Percentiles rank a stretch among this genome's conserved stretches.
Conservation (phyloP, 805 yeast species). For the Saccharomycopsis malanga region DNA sequence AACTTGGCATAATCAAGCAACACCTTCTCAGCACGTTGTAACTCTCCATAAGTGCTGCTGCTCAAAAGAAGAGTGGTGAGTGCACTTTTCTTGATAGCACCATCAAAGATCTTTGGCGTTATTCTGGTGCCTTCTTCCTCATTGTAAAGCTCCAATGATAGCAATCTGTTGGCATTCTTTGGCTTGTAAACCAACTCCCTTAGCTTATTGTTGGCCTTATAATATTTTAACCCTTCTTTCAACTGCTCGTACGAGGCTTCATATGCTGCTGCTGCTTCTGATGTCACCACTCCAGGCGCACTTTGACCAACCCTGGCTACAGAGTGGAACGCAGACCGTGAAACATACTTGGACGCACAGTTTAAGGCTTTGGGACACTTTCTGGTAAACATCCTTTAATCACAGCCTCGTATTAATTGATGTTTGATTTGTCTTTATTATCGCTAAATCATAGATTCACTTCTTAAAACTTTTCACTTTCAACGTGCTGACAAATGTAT, state of each 20-base stretch:
- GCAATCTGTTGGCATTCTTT: constrained; percentile 32
- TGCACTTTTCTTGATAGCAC: constrained; percentile 25
- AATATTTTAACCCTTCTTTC: constrained; percentile 30
- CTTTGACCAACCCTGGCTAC: not conserved
- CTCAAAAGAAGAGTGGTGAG: constrained; percentile 13
- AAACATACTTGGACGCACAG: not conserved
- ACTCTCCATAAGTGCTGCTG: not conserved
- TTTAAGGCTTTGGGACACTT: not conserved
- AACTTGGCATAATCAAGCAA: constrained; percentile 8
- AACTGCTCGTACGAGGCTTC: constrained; percentile 19
- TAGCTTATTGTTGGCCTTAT: constrained; percentile 28
- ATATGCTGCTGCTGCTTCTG: not conserved
- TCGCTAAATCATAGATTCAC: too few species aligned
- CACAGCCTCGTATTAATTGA: too few species aligned
- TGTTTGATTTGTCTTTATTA: too few species aligned
- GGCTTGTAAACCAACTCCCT: constrained; percentile 37
- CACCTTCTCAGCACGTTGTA: constrained; percentile 4
- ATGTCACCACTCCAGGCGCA: not conserved
- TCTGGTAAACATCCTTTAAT: too few species aligned
- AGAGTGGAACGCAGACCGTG: not conserved
- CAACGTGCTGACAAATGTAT: too few species aligned
- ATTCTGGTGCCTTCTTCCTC: constrained; percentile 29
- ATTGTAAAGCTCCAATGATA: constrained; percentile 36
- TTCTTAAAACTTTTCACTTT: too few species aligned
- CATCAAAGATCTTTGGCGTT: constrained; percentile 28